A percentile compares a stretch with the other conserved stretches of the same genome.
Conservation (phyloP, 345 rosid species). For the Triadica sebifera region DNA sequence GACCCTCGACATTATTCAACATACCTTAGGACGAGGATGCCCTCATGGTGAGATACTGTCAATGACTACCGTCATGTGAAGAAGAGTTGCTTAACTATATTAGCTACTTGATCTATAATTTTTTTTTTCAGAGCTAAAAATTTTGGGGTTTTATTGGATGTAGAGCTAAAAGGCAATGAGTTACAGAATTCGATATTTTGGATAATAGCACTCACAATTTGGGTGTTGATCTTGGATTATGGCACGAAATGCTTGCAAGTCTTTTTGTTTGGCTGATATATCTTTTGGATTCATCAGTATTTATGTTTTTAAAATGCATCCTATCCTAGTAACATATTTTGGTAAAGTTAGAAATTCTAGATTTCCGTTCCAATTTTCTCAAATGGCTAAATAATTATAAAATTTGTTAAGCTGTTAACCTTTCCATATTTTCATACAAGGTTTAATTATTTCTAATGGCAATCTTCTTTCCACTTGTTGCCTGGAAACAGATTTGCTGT, state of each 20-base stretch:
- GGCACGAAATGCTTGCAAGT: no score
- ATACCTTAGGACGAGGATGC: conserved; percentile 82
- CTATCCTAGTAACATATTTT: neutral
- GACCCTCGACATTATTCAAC: conserved; percentile 69
- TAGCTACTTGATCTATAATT: neutral
- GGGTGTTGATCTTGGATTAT: no score
- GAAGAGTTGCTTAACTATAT: neutral
- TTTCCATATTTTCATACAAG: neutral
- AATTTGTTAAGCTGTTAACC: neutral
- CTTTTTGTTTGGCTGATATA: neutral
- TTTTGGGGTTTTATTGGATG: no score
- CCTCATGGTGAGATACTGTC: conserved; percentile 56
- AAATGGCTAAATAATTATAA: neutral
- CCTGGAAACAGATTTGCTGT: no score
- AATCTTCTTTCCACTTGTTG: no score
- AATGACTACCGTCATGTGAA: neutral
- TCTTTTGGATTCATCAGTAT: neutral
- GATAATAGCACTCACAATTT: no score
- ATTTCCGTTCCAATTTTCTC: neutral
- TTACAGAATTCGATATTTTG: no score
- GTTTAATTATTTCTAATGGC: no score
- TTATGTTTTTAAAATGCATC: neutral
- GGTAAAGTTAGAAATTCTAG: neutral
- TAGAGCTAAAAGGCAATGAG: no score
- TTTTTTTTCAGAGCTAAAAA: neutral